Evolutionary conservation across 345 rosid genomes (phyloP).

Genomic region (Balakata baccata): DNA sequence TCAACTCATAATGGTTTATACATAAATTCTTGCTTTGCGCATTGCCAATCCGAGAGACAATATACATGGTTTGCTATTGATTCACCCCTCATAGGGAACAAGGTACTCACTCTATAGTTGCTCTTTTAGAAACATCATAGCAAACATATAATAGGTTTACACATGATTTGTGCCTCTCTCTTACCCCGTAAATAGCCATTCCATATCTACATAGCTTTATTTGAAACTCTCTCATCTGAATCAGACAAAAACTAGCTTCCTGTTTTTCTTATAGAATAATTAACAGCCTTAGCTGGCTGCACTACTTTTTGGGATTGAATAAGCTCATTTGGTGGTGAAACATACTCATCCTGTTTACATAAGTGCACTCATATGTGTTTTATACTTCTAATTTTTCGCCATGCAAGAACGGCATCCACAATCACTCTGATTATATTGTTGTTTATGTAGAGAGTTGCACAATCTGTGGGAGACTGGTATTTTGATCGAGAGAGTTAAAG

Average conservation of each 20-base stretch:
- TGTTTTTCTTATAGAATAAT: not conserved
- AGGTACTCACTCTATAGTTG: constrained; percentile 14
- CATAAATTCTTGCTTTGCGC: constrained; percentile 33
- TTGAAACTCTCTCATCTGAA: not conserved
- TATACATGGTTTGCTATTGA: constrained; percentile 28
- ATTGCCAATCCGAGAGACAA: constrained; percentile 35
- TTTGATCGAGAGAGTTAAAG: constrained; percentile 24
- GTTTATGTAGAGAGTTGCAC: constrained; percentile 21
- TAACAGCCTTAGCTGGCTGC: not conserved
- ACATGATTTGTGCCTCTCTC: not conserved
- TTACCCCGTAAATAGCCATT: not conserved
- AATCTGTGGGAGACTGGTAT: constrained; percentile 36
- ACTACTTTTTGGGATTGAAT: not conserved
- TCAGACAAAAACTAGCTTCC: not conserved
- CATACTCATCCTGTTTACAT: not conserved
- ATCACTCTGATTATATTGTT: not conserved
- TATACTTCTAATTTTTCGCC: not conserved
- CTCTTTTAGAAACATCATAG: not conserved
- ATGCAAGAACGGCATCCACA: not conserved
- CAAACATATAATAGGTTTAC: not conserved
- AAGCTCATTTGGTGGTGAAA: not conserved
- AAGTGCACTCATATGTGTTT: not conserved
- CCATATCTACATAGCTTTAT: not conserved
- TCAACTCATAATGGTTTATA: constrained; percentile 27
- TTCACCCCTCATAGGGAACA: constrained; percentile 22